Conservation (phyloP, 257 asterid genomes). For the Solanum appendiculatum region DNA sequence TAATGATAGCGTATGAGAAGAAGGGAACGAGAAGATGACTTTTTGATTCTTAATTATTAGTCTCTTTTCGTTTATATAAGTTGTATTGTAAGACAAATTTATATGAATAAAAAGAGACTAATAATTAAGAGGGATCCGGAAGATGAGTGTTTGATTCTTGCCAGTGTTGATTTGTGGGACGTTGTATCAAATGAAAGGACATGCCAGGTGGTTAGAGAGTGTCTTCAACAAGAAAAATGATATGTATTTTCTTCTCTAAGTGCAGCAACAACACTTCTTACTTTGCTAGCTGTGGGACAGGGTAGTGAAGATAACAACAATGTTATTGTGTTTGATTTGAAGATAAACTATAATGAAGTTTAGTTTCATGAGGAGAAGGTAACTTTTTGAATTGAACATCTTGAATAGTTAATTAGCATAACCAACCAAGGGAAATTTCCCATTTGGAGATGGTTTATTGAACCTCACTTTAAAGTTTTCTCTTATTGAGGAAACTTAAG, state of each 20-base stretch:
- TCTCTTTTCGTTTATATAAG: too few species aligned
- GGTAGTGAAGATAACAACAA: background rate
- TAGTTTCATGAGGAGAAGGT: background rate
- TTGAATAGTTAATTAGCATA: background rate
- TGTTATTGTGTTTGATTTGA: constrained; percentile 4
- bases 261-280: background rate
- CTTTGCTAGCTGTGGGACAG: background rate
- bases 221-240: background rate
- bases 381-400: background rate
- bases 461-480: too few species aligned
- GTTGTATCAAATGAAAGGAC: background rate
- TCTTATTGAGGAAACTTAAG: too few species aligned
- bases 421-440: background rate
- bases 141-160: constrained; percentile 11
- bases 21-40: too few species aligned
- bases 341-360: background rate
- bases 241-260: background rate
- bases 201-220: background rate
- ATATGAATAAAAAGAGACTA: too few species aligned
- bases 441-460: too few species aligned
- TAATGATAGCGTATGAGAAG: too few species aligned
- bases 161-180: constrained; percentile 10
- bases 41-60: too few species aligned
- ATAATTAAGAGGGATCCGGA: background rate
- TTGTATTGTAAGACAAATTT: too few species aligned